Percentiles rank a stretch among this genome's conserved stretches.
These are phyloP conservation scores for Alternaria longipes DNA, from an alignment of 2,329 filamentous ascomycete species.

Conservation along the genomic window DNA sequence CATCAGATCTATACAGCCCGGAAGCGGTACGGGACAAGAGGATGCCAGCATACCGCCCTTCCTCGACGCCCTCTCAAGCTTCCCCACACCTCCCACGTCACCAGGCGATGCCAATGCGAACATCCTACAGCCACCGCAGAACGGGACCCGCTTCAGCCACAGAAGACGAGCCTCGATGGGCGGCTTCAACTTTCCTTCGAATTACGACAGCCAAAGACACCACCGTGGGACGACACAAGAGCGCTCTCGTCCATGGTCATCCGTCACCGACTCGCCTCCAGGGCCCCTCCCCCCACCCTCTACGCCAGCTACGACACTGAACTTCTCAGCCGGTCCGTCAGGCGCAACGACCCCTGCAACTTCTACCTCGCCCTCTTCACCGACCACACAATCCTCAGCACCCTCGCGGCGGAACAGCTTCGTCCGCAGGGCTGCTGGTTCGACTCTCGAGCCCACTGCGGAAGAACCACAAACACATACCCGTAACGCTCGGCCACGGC, in stretches of 20 bases:
- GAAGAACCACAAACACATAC: constrained; percentile 52
- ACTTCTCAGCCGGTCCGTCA: constrained; percentile 64
- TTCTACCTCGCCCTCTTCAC: constrained; percentile 47
- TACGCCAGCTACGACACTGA: constrained; percentile 66
- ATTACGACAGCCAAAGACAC: constrained; percentile 64
- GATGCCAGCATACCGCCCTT: constrained; percentile 58
- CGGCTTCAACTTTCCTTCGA: constrained; percentile 60
- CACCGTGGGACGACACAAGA: constrained; percentile 55
- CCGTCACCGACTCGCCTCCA: constrained; percentile 64
- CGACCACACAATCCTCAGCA: constrained; percentile 43
- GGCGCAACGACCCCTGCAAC: constrained; percentile 56
- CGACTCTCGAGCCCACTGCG: constrained; percentile 55
- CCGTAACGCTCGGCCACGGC: constrained; percentile 61
- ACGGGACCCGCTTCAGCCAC: constrained; percentile 63
- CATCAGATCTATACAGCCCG: constrained; percentile 70
- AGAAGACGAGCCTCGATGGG: constrained; percentile 64
- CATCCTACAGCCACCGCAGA: constrained; percentile 63
- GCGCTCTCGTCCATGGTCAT: constrained; percentile 54
- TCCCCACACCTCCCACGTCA: constrained; percentile 56
- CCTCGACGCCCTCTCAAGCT: constrained; percentile 61
- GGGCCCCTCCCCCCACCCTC: constrained; percentile 70
- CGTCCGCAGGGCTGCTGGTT: constrained; percentile 49
- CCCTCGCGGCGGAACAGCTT: constrained; percentile 54
- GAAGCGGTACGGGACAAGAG: constrained; percentile 56
- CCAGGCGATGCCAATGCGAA: constrained; percentile 60